Evolutionary conservation across 306 rosid genomes (phyloP), one percentile per base, ranked within the genome.

Genomic region (Vigna trinervia): DNA sequence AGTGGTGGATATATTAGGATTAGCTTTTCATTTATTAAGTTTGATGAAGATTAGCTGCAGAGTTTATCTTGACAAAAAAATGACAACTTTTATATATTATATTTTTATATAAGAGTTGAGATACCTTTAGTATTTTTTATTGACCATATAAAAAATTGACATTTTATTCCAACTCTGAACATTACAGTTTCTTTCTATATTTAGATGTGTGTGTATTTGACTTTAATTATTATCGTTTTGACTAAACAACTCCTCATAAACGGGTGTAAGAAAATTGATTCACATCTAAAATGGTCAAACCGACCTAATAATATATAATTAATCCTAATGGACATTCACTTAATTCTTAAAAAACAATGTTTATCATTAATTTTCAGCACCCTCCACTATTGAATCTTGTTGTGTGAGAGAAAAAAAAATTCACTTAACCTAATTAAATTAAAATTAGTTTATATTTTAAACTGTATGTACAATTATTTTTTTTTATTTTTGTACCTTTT

Each of bases 281-380:
- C 30, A 64, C 51, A 38, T n/a, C 70, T 62, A 62, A 30, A 14
- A 64, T 39, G 70, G 15, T 64, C 50, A 38, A 64, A 64, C 70
- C 70, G n/a, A 30, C 50, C n/a, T n/a, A 63, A 63, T 63, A 17
- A 63, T 63, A 64, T 30, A 30, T 30, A 30, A 30, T 30, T 34
- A 19, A 39, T 11, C 71, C 2, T 11, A 4, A 10, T 41, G 34
- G 15, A 17, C 52, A 65, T n/a, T 65, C 52, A 65, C 51, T 65
- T 9, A 2, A 19, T 19, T 65, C 10, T 36, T 30, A 36, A 8
- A 63, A 47, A 47, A 8, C 3, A n/a, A 9, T 36, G 48, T 63
- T 63, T 63, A 36, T 36, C 7, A 15, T 36, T 34, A 14, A 8
- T 63, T 36, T 63, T 26, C 28, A 26, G 28, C 28, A 26, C 28